Evolutionary conservation across 805 yeast species (phyloP).

Genomic region (Wickerhamiella alocasiicola): DNA sequence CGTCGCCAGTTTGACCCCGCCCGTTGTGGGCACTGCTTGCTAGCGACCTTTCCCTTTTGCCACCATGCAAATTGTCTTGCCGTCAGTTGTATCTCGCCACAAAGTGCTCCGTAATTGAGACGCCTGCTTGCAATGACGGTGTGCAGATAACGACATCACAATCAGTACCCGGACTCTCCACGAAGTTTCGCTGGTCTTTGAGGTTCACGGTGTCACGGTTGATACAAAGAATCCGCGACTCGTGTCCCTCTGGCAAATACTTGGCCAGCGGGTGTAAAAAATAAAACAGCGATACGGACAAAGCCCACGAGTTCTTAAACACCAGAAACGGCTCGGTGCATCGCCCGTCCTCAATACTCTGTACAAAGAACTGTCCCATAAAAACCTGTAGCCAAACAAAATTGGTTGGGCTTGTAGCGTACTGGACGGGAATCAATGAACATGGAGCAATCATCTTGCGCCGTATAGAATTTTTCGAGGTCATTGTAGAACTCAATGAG

Average conservation of each 20-base stretch:
- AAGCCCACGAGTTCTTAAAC: background rate
- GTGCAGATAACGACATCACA: background rate
- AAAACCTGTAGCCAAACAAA: too few relatives aligned
- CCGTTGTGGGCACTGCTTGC: background rate
- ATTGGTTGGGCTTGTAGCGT: too few relatives aligned
- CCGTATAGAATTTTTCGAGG: too few relatives aligned
- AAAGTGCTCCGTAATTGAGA: too few relatives aligned
- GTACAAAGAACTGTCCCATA: too few relatives aligned
- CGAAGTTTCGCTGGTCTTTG: background rate
- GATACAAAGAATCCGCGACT: background rate
- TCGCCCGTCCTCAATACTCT: too few relatives aligned
- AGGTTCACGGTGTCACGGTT: background rate
- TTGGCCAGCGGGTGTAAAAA: background rate
- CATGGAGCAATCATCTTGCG: too few relatives aligned
- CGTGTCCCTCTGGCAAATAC: background rate
- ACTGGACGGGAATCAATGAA: too few relatives aligned
- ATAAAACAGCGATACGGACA: background rate
- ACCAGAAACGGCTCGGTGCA: background rate
- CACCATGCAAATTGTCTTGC: background rate
- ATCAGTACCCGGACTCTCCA: background rate
- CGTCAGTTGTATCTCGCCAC: too few relatives aligned
- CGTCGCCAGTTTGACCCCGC: background rate
- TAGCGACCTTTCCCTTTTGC: background rate
- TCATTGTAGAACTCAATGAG: too few relatives aligned
- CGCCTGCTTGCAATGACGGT: background rate